Base-by-base conservation (phyloP, 176 grass and related monocot species). In the Carex myosuroides region DNA sequence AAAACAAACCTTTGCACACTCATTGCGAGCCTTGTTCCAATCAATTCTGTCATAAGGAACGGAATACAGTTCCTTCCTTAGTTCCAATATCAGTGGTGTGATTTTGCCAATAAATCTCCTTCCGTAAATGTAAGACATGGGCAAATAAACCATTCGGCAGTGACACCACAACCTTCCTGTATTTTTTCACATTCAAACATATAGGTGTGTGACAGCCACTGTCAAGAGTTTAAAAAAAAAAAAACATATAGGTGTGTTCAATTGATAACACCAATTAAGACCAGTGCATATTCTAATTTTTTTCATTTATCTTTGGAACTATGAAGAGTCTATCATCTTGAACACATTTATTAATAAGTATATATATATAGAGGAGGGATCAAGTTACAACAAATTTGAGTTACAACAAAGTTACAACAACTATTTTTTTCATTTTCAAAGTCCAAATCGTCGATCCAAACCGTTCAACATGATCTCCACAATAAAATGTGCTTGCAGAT, bases 141-240 rank as follows among this genome's bases (percentile, higher is more conserved):
- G 95, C 59, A 98, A 75, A 89, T 98, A 98, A 48, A 98, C 92
- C 95, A 94, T 94, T 57, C 95, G 87, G 41, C 95, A 98, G 67
- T 94, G 95, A 75, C 92, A 94, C 95, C 95, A 98, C 91, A 98
- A 94, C 52, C 92, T 85, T 71, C 95, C 91, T 98, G 75, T 70
- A 67, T 84, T 59, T 68, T 83, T 54, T 1, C 29, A 26, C 50
- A 77, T 77, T 21, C 41, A 77, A 77, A 53, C 13, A 21, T 52
- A 68, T 67, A 18, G 33, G 16, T 59, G 56, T 16, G 16, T n/a
- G 29, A 29, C 29, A 29, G 29, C 29, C 29, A 29, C 29, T 29
- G 29, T 29, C 29, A 29, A 29, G 29, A 29, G 29, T 29, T 29
- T 2, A 29, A 29, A 29, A 29, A 29, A 29, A 29, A 2, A 0